phyloP scores from a whole-genome alignment of 1,284 basidiomycete species.

The Gomphus bonarii region DNA sequence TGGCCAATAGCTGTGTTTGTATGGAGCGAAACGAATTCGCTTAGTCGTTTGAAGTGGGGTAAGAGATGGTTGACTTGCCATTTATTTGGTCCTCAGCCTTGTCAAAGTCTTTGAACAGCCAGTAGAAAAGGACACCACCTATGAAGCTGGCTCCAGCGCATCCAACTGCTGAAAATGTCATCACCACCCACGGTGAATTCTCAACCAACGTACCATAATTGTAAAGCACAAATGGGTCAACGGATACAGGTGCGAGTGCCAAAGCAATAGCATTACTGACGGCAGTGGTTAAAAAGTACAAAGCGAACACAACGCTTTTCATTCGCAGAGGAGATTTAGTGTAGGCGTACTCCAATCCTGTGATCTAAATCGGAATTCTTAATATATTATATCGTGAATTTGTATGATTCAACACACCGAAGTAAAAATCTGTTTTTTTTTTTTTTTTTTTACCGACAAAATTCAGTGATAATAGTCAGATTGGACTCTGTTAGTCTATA shows the following conservation, averaged over 20 bases:
- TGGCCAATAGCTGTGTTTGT: slow-evolving; percentile 3
- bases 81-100: slow-evolving; percentile 25
- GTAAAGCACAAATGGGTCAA: slow-evolving; percentile 10
- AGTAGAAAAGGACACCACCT: not conserved
- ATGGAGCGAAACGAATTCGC: too few relatives aligned
- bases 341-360: slow-evolving; percentile 9
- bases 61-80: slow-evolving; percentile 17
- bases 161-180: not conserved
- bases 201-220: slow-evolving; percentile 8
- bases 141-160: slow-evolving; percentile 9
- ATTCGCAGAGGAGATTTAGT: slow-evolving; percentile 9
- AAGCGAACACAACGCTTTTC: slow-evolving; percentile 9
- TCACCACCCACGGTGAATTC: not conserved
- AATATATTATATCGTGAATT: not conserved
- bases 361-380: not conserved
- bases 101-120: too few relatives aligned
- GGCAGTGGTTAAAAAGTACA: slow-evolving; percentile 8
- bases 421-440: slow-evolving; percentile 1
- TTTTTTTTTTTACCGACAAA: not conserved
- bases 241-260: slow-evolving; percentile 11
- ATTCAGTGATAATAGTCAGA: not conserved
- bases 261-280: slow-evolving; percentile 8
- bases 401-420: not conserved
- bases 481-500: not conserved
- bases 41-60: not conserved